These are phyloP conservation scores for Venturia effusa DNA, from an alignment of 2,329 filamentous ascomycete species.

Conservation along the genomic window DNA sequence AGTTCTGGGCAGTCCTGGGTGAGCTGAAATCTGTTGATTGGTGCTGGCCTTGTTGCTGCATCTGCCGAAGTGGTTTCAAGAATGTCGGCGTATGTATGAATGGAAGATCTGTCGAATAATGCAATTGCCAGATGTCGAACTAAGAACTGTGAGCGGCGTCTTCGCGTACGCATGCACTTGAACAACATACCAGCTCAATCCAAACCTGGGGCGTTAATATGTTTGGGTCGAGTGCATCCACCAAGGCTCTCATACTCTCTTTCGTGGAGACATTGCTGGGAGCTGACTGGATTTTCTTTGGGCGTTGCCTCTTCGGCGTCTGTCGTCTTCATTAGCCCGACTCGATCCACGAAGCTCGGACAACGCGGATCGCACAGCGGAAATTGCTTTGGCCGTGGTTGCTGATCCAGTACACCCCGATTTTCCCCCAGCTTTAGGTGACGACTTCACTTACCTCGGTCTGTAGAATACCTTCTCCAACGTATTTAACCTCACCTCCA, in stretches of 20 bases:
- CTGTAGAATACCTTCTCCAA: background rate
- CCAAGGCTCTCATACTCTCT: slow-evolving; percentile 32
- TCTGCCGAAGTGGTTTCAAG: slow-evolving; percentile 33
- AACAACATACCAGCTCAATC: slow-evolving; percentile 44
- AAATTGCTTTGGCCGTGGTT: background rate
- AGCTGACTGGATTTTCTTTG: slow-evolving; percentile 28
- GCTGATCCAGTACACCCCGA: background rate
- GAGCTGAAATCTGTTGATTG: slow-evolving; percentile 23
- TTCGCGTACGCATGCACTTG: background rate
- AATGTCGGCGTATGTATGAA: slow-evolving; percentile 60
- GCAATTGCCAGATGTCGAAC: slow-evolving; percentile 58
- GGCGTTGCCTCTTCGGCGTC: slow-evolving; percentile 25
- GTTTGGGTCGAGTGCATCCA: slow-evolving; percentile 51
- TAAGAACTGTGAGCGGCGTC: slow-evolving; percentile 15
- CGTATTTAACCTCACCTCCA: background rate
- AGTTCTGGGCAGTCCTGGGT: slow-evolving; percentile 19
- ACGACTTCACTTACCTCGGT: slow-evolving; percentile 3
- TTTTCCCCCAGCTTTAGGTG: too few relatives aligned
- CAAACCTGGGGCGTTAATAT: slow-evolving; percentile 55
- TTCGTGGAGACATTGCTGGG: slow-evolving; percentile 28
- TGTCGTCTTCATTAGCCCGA: slow-evolving; percentile 8
- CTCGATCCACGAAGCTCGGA: background rate
- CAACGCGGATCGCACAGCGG: background rate
- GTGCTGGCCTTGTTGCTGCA: slow-evolving; percentile 14
- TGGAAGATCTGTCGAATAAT: slow-evolving; percentile 61